phyloP scores from a whole-genome alignment of 768 basidiomycete genomes.

The Panaeolus papilionaceus region DNA sequence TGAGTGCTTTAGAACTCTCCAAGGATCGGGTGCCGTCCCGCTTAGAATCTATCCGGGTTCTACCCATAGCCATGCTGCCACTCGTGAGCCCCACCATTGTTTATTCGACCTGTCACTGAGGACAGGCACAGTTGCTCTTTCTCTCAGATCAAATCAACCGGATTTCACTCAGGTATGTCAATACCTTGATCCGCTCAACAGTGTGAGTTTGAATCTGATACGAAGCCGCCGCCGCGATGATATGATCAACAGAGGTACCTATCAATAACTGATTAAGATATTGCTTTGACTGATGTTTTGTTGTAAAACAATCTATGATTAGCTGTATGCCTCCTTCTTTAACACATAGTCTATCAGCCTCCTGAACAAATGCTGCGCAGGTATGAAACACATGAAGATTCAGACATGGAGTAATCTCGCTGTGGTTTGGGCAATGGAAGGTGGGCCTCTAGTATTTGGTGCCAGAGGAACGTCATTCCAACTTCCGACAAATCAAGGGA shows the following conservation, averaged over 20 bases:
- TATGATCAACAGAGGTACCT: not conserved
- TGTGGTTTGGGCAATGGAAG: not conserved
- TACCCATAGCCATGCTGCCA: constrained; percentile 3
- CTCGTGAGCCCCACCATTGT: not conserved
- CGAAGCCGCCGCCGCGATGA: not conserved
- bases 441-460: not conserved
- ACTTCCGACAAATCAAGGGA: not conserved
- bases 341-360: not conserved
- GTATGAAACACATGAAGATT: not conserved
- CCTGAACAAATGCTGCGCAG: not conserved
- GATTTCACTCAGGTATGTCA: not conserved
- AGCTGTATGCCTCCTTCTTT: not conserved
- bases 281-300: not conserved
- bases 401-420: not conserved
- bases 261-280: not conserved
- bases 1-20: not conserved
- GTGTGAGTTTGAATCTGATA: not conserved
- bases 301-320: not conserved
- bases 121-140: not conserved
- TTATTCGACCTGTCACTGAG: not conserved
- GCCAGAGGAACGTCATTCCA: not conserved
- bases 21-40: not conserved
- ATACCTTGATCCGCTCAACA: not conserved
- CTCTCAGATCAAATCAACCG: not conserved
- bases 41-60: constrained; percentile 5